Base-by-base conservation (phyloP, 306 rosid species). In the Quercus alba region DNA sequence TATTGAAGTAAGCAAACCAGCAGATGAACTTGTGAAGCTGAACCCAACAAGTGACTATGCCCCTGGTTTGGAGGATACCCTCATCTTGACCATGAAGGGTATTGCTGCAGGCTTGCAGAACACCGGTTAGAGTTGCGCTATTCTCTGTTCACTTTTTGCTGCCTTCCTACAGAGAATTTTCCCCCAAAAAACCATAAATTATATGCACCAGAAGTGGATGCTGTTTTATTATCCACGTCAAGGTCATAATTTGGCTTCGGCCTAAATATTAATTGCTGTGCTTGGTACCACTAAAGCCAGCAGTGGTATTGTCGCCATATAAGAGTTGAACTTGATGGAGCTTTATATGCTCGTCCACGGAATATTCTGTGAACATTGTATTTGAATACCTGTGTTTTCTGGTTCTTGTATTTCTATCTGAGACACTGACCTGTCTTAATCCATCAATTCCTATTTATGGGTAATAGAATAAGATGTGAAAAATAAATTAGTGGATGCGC, bases 71-170 rank as follows among this genome's bases (percentile, higher is more conserved):
- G 99, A 95, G 87, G 99, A 95, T 89, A 93, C 99, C 72, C 97
- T 95, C 84, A 93, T 95, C 75, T 85, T 93, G 83, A 95, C 99
- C 56, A 95, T 95, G 99, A 95, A 95, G 94, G 99, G 99, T 82
- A 91, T 95, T 81, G 99, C 99, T 73, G 99, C 99, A 78, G 99
- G 99, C 55, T 17, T 95, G 91, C 99, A 95, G 86, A 95, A 95
- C 97, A 95, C 99, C 0, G 99, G 99, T 87, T 95, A 86, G 87
- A 6, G 58, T 74, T 49, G 41, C 25, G 75, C 31, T 44, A 31
- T 30, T 56, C 46, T 17, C 2, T 46, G 49, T 46, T 76, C 26
- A 21, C 20, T 51, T 70, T 72, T 54, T 78, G 33, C 58, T 71
- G 75, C 41, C 77, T 82, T 14, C 54, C 74, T 68, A 12, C 49